These are phyloP conservation scores for Botryobasidium botryosum DNA, from an alignment of 768 basidiomycete species.

Conservation along the genomic window DNA sequence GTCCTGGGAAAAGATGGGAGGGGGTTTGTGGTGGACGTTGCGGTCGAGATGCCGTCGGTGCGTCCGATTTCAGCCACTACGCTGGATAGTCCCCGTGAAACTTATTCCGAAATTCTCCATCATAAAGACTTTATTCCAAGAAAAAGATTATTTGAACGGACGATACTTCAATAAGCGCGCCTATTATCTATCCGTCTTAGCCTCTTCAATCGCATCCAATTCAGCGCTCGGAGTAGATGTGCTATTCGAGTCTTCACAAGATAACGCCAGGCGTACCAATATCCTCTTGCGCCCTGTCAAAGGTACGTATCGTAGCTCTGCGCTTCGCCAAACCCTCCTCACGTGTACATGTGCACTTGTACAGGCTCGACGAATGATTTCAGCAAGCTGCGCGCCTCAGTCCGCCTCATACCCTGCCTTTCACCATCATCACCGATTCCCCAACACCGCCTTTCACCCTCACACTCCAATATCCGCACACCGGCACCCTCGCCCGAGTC, in stretches of 20 bases:
- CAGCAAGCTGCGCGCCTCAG: constrained; percentile 46
- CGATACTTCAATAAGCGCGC: constrained; percentile 87
- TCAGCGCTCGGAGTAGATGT: constrained; percentile 37
- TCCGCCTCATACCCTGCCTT: constrained; percentile 60
- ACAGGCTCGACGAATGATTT: constrained; percentile 41
- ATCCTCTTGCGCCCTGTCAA: constrained; percentile 41
- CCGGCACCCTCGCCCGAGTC: constrained; percentile 15
- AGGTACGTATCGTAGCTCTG: constrained; percentile 23
- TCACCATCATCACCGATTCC: constrained; percentile 44
- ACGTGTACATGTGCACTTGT: no score
- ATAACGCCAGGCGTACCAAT: constrained; percentile 48
- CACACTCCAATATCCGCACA: constrained; percentile 47
- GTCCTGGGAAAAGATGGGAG: constrained; percentile 53
- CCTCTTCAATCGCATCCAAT: constrained; percentile 35
- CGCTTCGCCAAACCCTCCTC: no score
- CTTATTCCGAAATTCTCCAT: background rate
- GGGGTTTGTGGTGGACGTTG: constrained; percentile 59
- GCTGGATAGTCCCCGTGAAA: background rate
- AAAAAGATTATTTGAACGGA: constrained; percentile 82
- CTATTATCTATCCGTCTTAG: constrained; percentile 72
- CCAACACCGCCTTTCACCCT: constrained; percentile 51
- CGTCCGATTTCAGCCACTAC: constrained; percentile 16
- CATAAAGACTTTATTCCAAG: constrained; percentile 62
- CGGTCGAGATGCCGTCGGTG: constrained; percentile 76
- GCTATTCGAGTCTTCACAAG: constrained; percentile 37